A percentile compares a stretch with the other conserved stretches of the same genome.
These are phyloP conservation scores for Auxenochlorella protothecoides DNA, from an alignment of 139 green algal genomes.

Conservation along the genomic window DNA sequence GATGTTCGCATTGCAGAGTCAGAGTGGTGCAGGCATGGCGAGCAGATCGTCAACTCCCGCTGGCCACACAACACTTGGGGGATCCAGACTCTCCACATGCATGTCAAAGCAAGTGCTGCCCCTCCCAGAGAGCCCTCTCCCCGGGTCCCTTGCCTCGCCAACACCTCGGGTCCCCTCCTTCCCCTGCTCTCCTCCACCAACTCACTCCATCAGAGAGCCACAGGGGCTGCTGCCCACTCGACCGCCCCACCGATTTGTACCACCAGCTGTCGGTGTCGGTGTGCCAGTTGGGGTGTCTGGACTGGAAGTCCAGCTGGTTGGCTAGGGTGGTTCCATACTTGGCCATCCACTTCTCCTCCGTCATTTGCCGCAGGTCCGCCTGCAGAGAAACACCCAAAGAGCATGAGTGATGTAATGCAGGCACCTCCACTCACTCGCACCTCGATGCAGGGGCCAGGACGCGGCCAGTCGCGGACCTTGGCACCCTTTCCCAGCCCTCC, in stretches of 20 bases:
- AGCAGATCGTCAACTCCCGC: background rate
- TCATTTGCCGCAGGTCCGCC: background rate
- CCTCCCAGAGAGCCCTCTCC: no score
- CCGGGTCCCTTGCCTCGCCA: no score
- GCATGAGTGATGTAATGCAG: no score
- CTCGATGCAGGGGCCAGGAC: no score
- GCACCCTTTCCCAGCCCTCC: no score
- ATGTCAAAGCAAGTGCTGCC: no score
- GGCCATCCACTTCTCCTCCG: slow-evolving; percentile 24
- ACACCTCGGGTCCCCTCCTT: background rate
- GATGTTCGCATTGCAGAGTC: background rate
- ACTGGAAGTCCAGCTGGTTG: slow-evolving; percentile 20
- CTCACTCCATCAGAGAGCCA: slow-evolving; percentile 18
- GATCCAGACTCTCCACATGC: no score
- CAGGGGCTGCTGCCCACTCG: slow-evolving; percentile 14
- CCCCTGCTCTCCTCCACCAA: background rate
- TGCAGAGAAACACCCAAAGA: no score
- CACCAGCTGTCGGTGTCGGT: slow-evolving; percentile 22
- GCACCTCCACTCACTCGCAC: no score
- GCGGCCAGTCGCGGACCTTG: no score
- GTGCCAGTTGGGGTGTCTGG: slow-evolving; percentile 15
- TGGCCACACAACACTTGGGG: no score
- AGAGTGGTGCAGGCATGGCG: background rate
- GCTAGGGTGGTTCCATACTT: slow-evolving; percentile 13
- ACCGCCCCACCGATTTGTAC: slow-evolving; percentile 13